Conservation (phyloP, 192 early-diverging fungal species). For the Entrophospora sp. region DNA sequence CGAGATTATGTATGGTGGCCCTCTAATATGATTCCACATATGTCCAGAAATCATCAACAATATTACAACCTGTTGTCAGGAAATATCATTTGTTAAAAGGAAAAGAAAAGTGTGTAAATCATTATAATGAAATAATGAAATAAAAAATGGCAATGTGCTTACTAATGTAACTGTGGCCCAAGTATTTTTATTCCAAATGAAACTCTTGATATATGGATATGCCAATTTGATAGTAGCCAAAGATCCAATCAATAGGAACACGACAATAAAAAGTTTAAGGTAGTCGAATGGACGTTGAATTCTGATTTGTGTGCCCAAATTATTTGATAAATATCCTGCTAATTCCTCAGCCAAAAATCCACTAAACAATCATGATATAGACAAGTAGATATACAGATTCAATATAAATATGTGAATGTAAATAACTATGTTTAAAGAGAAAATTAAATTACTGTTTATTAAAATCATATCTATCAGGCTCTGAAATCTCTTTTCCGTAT, state of each 20-base stretch:
- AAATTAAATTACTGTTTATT: conserved; percentile 30
- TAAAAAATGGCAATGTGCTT: conserved; percentile 12
- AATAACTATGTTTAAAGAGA: background rate
- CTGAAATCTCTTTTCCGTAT: conserved; percentile 30
- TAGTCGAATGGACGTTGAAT: conserved; percentile 54
- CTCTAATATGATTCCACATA: conserved; percentile 84
- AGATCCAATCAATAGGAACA: conserved; percentile 26
- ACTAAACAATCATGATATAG: conserved; percentile 21
- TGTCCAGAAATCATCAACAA: conserved; percentile 70
- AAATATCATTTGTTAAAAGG: background rate
- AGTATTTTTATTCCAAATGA: conserved; percentile 45
- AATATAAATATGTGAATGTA: too few species aligned
- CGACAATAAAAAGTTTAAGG: conserved; percentile 29
- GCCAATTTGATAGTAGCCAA: conserved; percentile 33
- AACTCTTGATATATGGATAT: conserved; percentile 29
- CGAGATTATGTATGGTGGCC: conserved; percentile 51
- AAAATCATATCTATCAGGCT: conserved; percentile 53
- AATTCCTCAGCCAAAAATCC: conserved; percentile 59
- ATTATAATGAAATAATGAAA: background rate
- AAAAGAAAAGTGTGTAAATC: background rate
- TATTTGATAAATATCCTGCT: conserved; percentile 43
- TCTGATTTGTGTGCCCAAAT: conserved; percentile 26
- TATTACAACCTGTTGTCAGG: conserved; percentile 43
- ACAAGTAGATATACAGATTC: too few species aligned
- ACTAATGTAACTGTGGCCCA: conserved; percentile 49